These are phyloP conservation scores for Xylaria palmicola DNA, from an alignment of 495 filamentous ascomycete species.

Conservation along the genomic window DNA sequence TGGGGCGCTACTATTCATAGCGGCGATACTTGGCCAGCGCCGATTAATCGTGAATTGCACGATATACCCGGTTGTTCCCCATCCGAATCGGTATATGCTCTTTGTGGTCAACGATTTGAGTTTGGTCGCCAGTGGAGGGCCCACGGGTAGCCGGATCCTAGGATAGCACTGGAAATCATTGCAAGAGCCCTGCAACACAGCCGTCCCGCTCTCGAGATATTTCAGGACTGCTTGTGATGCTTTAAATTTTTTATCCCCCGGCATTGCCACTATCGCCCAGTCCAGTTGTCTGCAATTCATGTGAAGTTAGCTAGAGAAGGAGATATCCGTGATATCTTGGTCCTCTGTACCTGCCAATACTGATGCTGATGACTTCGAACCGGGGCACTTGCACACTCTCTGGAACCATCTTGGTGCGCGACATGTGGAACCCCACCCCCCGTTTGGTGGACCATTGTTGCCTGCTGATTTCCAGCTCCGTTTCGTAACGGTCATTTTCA, in stretches of 20 bases:
- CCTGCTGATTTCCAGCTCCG: constrained; percentile 12
- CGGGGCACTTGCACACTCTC: constrained; percentile 21
- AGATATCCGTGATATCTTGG: background rate
- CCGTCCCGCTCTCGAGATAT: constrained; percentile 16
- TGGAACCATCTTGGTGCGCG: constrained; percentile 15
- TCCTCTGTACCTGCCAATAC: constrained; percentile 41
- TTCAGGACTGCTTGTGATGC: constrained; percentile 15
- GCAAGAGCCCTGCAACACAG: constrained; percentile 13
- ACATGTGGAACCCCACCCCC: constrained; percentile 9
- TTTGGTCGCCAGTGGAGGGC: constrained; percentile 3
- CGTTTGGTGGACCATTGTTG: background rate
- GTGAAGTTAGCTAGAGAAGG: background rate
- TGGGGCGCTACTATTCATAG: constrained; percentile 14
- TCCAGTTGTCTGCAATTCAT: constrained; percentile 30
- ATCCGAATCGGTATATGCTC: constrained; percentile 47
- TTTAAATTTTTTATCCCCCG: constrained; percentile 29
- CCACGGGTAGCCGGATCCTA: background rate
- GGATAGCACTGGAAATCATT: constrained; percentile 27
- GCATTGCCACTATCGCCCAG: constrained; percentile 41
- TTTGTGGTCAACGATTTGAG: constrained; percentile 46
- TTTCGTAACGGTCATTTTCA: constrained; percentile 13
- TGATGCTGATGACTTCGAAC: constrained; percentile 34
- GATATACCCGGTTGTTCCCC: constrained; percentile 49
- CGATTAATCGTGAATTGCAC: constrained; percentile 59
- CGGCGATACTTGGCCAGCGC: constrained; percentile 37